Base-by-base conservation (phyloP, 2,329 filamentous ascomycete genomes). In the Metarhizium robertsii region DNA sequence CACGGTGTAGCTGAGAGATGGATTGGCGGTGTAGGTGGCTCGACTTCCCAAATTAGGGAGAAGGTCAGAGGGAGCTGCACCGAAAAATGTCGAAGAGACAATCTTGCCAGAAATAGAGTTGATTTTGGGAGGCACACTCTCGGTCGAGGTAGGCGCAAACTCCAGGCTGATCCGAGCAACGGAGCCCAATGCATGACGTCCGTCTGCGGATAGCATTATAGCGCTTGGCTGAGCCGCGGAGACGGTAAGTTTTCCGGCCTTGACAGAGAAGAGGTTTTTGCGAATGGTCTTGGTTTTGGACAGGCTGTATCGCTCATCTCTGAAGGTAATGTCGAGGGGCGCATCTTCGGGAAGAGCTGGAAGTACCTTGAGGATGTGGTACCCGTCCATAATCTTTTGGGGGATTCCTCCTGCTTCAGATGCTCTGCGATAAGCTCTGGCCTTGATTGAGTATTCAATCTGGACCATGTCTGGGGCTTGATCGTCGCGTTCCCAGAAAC, bases 401-500 rank as follows among this genome's bases (percentile, higher is more conserved):
- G 58, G 53, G 11, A 32, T 11, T n/a, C 34, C 42, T 20, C 55
- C 52, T 13, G 52, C 46, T n/a, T 54, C 52, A 2, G 45, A 10
- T 3, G 30, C 51, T 43, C 48, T 56, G 65, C 69, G 55, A 66
- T 68, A 56, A 66, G 69, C 61, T 62, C 77, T 71, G 10, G 77
- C 79, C 61, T 76, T 76, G 64, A 84, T 66, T 50, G 63, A 63
- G 64, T 84, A 84, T 62, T 81, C 73, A 42, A 83, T 70, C 16
- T 73, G 70, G 18, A 78, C 73, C 78, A 81, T 83, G 46, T 76
- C 69, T 0, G 80, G 80, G 0, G 79, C 67, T 61, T 80, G 72
- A 60, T 84, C 80, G 60, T 82, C 76, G 59, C 71, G 73, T 55
- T 77, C 73, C 79, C 79, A 83, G 61, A 66, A 69, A 6, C 75